phyloP scores from a whole-genome alignment of 2,329 filamentous ascomycete genomes.

The Fonsecaea erecta region DNA sequence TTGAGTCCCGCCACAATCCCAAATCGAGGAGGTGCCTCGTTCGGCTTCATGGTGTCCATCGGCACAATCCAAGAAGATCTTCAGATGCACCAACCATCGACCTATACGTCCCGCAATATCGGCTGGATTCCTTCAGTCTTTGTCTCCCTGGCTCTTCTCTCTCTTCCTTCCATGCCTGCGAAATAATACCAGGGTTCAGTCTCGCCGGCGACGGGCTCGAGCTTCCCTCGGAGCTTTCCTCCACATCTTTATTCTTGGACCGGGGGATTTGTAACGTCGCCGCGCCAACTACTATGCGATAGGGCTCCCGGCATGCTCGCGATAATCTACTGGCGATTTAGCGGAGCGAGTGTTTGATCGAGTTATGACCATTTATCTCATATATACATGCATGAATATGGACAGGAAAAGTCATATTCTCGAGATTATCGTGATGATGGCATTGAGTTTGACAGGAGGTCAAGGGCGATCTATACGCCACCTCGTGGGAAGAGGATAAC shows the following conservation, averaged over 20 bases:
- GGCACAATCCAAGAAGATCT: conserved; percentile 57
- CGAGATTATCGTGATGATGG: conserved; percentile 28
- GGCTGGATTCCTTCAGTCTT: conserved; percentile 58
- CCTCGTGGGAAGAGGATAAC: conserved; percentile 36
- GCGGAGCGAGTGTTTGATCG: too few species aligned
- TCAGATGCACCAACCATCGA: conserved; percentile 50
- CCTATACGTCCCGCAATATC: conserved; percentile 51
- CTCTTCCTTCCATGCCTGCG: too few species aligned
- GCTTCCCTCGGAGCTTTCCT: conserved; percentile 11
- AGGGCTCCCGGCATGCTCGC: too few species aligned
- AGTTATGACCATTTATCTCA: too few species aligned
- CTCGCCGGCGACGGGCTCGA: not conserved
- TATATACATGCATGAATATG: too few species aligned
- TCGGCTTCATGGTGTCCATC: conserved; percentile 55
- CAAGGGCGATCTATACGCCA: conserved; percentile 33
- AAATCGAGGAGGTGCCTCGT: conserved; percentile 67
- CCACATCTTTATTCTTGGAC: conserved; percentile 7
- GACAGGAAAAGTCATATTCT: conserved; percentile 20
- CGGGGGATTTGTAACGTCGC: conserved; percentile 14
- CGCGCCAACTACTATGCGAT: not conserved
- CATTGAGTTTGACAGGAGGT: conserved; percentile 22
- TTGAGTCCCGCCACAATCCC: conserved; percentile 75
- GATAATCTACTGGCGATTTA: too few species aligned
- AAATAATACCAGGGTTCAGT: too few species aligned
- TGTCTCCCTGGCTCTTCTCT: conserved; percentile 52